These are phyloP conservation scores for Citrullus amarus DNA, from an alignment of 306 rosid species.

Conservation along the genomic window DNA sequence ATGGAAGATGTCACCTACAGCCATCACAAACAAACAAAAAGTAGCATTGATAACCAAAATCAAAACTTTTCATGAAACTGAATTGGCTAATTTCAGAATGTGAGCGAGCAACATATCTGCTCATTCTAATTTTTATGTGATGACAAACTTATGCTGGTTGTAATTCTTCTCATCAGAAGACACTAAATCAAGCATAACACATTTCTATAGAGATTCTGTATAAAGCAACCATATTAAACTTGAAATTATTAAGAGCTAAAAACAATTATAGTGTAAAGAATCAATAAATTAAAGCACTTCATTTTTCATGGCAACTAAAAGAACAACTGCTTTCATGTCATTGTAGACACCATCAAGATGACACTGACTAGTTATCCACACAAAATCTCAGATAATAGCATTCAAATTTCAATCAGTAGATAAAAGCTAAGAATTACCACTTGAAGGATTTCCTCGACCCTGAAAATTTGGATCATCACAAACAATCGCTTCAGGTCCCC, in stretches of 20 bases:
- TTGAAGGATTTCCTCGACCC: constrained; percentile 66
- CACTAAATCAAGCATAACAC: neutral
- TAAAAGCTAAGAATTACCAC: constrained; percentile 29
- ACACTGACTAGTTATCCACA: neutral
- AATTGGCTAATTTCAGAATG: neutral
- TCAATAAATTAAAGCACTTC: neutral
- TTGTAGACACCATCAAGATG: neutral
- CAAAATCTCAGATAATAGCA: neutral
- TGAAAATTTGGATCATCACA: constrained; percentile 69
- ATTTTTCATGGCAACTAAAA: neutral
- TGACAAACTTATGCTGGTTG: neutral
- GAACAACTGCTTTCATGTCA: neutral
- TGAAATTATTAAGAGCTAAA: neutral
- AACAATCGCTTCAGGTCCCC: constrained; percentile 84
- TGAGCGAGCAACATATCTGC: neutral
- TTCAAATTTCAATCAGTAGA: neutral
- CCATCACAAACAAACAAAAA: constrained; percentile 9
- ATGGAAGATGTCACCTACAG: constrained; percentile 60
- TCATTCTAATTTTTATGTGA: neutral
- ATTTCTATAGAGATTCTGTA: neutral
- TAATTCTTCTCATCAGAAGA: neutral
- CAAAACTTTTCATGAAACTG: neutral
- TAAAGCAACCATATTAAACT: neutral
- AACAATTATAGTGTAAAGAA: neutral
- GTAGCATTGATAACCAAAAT: neutral